Evolutionary conservation across 192 early-diverging fungal species (phyloP), one percentile per base, ranked within the genome.

Genomic region (Phycomyces blakesleeanus): DNA sequence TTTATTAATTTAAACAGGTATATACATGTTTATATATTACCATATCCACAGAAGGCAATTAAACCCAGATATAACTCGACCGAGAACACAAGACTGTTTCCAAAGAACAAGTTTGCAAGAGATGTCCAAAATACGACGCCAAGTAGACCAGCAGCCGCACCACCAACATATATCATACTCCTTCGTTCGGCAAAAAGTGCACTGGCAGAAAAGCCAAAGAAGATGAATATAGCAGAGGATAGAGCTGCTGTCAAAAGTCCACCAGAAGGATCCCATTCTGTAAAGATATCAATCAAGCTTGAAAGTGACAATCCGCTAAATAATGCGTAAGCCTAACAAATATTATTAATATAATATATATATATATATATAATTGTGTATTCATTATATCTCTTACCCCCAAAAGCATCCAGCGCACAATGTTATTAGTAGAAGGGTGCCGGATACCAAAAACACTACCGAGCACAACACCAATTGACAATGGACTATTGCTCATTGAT

Each of bases 21-120:
- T n/a, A n/a, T n/a, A n/a, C n/a, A n/a, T n/a, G n/a, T n/a, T n/a
- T n/a, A n/a, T n/a, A n/a, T n/a, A n/a, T n/a, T 71, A 71, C 69
- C 62, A 71, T 59, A 71, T 7, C 55, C 69, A 25, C 66, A 61
- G 71, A 85, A 85, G 11, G 79, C 63, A 42, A 76, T 42, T 20
- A 85, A 62, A 7, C 83, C 81, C 26, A 77, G 34, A 59, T 80
- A 81, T 42, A 85, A 67, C 34, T 85, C 79, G 20, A 71, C 39
- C n/a, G 68, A 66, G 61, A 74, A 83, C 6, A 79, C 34, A 11
- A 57, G 44, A 11, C 39, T 16, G 3, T 78, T 83, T 15, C 75
- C 24, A 24, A 69, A 37, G 18, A 68, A 68, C 6, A 72, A n/a
- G 66, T 81, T 79, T 59, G 76, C 72, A 38, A 80, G 49, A 0